These are phyloP conservation scores for Postia placenta DNA, from an alignment of 768 basidiomycete species.

Conservation along the genomic window DNA sequence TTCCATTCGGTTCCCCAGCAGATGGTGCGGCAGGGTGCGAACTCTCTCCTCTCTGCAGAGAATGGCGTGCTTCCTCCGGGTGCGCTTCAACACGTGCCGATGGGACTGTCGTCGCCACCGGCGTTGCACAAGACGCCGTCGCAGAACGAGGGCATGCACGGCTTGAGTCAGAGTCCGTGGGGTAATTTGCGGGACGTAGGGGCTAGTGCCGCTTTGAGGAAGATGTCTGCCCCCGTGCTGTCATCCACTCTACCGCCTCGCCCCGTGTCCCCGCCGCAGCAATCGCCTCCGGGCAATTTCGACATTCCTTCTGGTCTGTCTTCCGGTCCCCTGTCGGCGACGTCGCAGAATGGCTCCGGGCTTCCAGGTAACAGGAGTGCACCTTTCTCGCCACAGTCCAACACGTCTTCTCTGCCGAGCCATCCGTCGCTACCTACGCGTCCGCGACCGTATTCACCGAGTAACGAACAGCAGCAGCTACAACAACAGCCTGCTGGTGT, in stretches of 20 bases:
- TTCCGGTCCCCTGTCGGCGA: conserved; percentile 6
- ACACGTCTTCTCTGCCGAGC: conserved; percentile 17
- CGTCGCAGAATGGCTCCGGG: conserved; percentile 15
- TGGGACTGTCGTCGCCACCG: conserved; percentile 9
- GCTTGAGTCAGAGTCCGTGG: conserved; percentile 12
- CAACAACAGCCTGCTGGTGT: conserved; percentile 3
- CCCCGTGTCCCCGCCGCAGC: conserved; percentile 17
- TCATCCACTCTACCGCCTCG: conserved; percentile 18
- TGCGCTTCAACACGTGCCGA: background rate
- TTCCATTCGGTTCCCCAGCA: conserved; percentile 59
- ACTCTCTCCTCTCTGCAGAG: conserved; percentile 26
- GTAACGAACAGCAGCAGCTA: conserved; percentile 14
- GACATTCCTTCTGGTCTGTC: conserved; percentile 11
- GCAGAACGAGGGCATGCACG: conserved; percentile 13
- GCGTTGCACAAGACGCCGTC: conserved; percentile 12
- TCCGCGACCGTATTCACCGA: conserved; percentile 22
- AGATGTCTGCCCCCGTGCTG: conserved; percentile 20
- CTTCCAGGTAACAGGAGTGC: conserved; percentile 14
- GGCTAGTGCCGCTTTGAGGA: conserved; percentile 19
- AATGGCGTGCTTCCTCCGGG: conserved; percentile 20
- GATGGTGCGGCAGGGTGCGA: conserved; percentile 28
- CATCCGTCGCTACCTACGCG: conserved; percentile 24
- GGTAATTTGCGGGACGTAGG: conserved; percentile 21
- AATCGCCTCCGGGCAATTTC: conserved; percentile 19
- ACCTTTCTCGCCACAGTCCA: conserved; percentile 24